Evolutionary conservation across 169 alveolate species (phyloP).

Genomic region (Eimeria praecox): DNA sequence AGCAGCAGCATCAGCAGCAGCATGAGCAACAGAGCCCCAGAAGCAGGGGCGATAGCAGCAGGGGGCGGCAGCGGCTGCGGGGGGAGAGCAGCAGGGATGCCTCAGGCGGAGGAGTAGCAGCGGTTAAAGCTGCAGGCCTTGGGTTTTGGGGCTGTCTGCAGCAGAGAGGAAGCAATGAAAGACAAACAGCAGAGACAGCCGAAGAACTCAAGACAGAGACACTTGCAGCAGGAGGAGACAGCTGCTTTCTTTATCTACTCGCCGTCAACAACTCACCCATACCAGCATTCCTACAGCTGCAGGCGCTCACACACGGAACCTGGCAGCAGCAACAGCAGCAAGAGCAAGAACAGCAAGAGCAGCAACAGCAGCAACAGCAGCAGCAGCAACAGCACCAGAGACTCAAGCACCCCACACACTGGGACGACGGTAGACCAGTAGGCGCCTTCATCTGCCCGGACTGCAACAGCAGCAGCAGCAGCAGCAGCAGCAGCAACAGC

Average conservation of each 20-base stretch:
- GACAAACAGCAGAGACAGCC: background rate
- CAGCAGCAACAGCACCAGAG: background rate
- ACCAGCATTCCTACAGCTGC: background rate
- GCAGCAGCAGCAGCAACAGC: background rate
- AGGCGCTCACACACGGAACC: background rate
- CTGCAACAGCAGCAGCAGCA: slow-evolving; percentile 48
- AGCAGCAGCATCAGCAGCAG: background rate
- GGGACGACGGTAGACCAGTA: slow-evolving; percentile 51
- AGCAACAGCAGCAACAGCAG: slow-evolving; percentile 7
- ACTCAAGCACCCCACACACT: slow-evolving; percentile 29
- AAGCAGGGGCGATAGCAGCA: background rate
- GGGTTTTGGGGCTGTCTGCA: slow-evolving; percentile 33
- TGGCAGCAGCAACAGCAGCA: slow-evolving; percentile 48
- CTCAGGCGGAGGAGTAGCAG: background rate
- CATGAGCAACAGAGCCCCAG: background rate
- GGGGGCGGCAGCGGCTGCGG: background rate
- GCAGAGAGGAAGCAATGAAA: background rate
- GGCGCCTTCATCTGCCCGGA: slow-evolving; percentile 43
- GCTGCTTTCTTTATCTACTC: slow-evolving; percentile 20
- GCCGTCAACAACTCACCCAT: slow-evolving; percentile 39
- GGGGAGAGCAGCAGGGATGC: background rate
- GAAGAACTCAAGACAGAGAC: background rate
- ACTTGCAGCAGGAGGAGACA: slow-evolving; percentile 22
- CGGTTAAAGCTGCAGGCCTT: slow-evolving; percentile 32
- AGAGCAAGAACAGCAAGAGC: background rate